Conservation (phyloP, 805 yeast species). For the Saturnispora hagleri region DNA sequence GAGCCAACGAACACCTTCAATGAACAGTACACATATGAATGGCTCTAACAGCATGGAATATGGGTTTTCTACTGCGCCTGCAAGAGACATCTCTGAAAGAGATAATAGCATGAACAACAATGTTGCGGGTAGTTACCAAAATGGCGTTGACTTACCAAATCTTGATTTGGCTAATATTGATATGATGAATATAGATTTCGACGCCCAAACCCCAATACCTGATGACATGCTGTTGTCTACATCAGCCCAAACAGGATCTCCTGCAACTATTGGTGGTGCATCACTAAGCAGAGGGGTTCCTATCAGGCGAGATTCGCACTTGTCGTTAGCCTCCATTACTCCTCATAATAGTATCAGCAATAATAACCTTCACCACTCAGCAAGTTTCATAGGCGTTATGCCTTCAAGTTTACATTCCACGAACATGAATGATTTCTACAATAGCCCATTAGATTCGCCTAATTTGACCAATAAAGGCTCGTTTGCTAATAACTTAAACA, state of each 20-base stretch:
- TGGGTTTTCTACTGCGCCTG: background rate
- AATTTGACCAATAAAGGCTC: constrained; percentile 4
- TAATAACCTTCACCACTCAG: background rate
- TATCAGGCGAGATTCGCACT: constrained; percentile 6
- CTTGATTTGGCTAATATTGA: background rate
- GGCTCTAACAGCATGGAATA: background rate
- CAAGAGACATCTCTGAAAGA: background rate
- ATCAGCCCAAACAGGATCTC: constrained; percentile 10
- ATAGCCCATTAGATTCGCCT: constrained; percentile 21
- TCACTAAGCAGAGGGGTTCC: constrained; percentile 7
- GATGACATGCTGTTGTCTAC: constrained; percentile 12
- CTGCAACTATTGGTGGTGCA: constrained; percentile 5
- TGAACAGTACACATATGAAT: background rate
- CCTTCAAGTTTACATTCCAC: constrained; percentile 5
- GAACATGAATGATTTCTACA: constrained; percentile 9
- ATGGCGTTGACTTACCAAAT: background rate
- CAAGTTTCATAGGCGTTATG: constrained; percentile 1
- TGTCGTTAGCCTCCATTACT: constrained; percentile 2
- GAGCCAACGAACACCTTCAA: background rate
- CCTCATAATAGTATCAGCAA: constrained; percentile 2
- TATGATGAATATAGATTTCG: constrained; percentile 3
- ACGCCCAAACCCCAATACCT: constrained; percentile 10
- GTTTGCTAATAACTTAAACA: constrained; percentile 13
- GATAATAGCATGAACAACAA: background rate
- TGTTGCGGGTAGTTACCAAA: background rate